Evolutionary conservation across 352 stramenopile genomes (phyloP).

Genomic region (Hyaloperonospora arabidopsidis): DNA sequence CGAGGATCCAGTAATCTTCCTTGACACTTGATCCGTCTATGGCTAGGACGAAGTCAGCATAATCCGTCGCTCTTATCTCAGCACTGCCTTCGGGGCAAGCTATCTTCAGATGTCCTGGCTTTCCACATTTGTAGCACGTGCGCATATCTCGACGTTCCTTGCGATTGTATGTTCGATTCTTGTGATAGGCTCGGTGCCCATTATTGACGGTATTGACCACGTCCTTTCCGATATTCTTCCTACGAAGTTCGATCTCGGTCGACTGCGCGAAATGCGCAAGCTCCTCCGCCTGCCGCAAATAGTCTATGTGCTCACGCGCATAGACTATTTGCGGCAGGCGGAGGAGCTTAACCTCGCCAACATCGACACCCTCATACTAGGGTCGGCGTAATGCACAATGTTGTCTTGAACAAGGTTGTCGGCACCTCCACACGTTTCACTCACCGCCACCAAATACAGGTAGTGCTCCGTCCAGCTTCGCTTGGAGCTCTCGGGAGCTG

Average conservation of each 20-base stretch:
- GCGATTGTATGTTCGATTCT: too few species aligned
- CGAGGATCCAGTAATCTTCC: not conserved
- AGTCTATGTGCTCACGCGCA: slow-evolving; percentile 1
- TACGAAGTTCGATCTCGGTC: not conserved
- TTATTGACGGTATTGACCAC: not conserved
- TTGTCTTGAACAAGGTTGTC: slow-evolving; percentile 1
- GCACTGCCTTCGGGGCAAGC: too few species aligned
- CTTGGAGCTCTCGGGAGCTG: not conserved
- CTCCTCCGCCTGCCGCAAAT: not conserved
- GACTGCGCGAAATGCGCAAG: slow-evolving; percentile 3
- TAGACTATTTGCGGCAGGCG: too few species aligned
- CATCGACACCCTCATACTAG: slow-evolving; percentile 7
- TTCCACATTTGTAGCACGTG: too few species aligned
- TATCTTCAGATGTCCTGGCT: too few species aligned
- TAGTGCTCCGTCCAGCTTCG: not conserved
- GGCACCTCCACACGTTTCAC: not conserved
- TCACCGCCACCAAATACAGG: not conserved
- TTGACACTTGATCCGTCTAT: too few species aligned
- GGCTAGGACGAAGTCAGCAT: too few species aligned
- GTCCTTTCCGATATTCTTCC: not conserved
- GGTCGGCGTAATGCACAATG: not conserved
- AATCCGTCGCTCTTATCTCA: too few species aligned
- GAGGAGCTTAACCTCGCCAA: slow-evolving; percentile 2
- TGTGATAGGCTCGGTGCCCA: not conserved
- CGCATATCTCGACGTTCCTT: too few species aligned